Conservation (phyloP, 2,329 filamentous ascomycete species). For the Paraphoma sp. region DNA sequence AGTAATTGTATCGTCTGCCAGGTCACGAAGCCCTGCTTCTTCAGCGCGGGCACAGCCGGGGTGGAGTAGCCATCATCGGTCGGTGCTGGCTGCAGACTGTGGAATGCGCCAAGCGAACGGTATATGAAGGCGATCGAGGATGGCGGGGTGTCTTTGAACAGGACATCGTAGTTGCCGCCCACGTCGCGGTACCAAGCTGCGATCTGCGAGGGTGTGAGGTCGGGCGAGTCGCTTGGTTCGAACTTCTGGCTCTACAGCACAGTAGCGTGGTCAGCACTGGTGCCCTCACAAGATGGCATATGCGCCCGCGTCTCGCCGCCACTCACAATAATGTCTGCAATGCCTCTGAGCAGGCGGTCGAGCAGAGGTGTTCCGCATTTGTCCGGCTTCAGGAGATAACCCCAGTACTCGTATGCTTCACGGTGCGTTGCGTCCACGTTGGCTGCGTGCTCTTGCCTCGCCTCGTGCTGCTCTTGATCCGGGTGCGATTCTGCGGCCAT, state of each 20-base stretch:
- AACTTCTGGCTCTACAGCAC: conserved; percentile 48
- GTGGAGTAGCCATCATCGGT: conserved; percentile 71
- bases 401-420: conserved; percentile 59
- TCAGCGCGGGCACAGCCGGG: conserved; percentile 83
- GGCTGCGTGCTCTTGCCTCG: conserved; percentile 16
- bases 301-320: not conserved
- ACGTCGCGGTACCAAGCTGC: conserved; percentile 58
- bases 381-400: conserved; percentile 58
- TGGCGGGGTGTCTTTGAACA: conserved; percentile 79
- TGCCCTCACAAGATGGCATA: not conserved
- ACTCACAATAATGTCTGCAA: conserved; percentile 56
- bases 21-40: conserved; percentile 82
- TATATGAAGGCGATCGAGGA: conserved; percentile 89
- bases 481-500: conserved; percentile 41
- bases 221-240: conserved; percentile 53
- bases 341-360: conserved; percentile 54
- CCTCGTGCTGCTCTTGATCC: conserved; percentile 21
- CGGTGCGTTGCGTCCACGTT: conserved; percentile 37
- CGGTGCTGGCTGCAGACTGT: conserved; percentile 76
- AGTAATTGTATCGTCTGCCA: conserved; percentile 94
- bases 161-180: conserved; percentile 57
- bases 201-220: conserved; percentile 57
- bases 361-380: conserved; percentile 58
- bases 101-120: conserved; percentile 87
- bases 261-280: conserved; percentile 2